Evolutionary conservation across 768 basidiomycete species (phyloP).

Genomic region (Leccinum barrowsii): DNA sequence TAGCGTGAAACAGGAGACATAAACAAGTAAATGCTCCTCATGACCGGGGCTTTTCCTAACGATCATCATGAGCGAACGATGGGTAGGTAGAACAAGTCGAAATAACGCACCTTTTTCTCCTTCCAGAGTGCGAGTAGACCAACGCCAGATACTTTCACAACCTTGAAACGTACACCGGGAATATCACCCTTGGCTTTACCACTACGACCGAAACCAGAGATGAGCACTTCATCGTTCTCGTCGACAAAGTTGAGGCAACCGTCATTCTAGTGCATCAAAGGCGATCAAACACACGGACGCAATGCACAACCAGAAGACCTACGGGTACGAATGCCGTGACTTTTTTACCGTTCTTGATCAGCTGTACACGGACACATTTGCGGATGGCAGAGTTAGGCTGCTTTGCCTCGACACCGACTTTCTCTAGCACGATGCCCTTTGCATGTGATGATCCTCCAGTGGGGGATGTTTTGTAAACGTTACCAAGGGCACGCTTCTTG

Average conservation of each 20-base stretch:
- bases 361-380: constrained; percentile 99
- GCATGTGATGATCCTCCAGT: constrained; percentile 99
- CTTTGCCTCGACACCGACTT: constrained; percentile 99
- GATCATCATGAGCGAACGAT: background rate
- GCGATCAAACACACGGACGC: constrained; percentile 1
- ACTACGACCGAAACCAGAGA: constrained; percentile 99
- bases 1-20: constrained; percentile 8
- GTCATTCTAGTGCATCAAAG: constrained; percentile 60
- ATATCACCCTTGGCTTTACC: constrained; percentile 99
- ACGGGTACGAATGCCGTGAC: constrained; percentile 99
- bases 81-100: background rate
- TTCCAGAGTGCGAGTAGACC: constrained; percentile 98
- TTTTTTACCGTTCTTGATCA: constrained; percentile 99
- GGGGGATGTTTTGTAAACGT: constrained; percentile 99
- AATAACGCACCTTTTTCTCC: constrained; percentile 86
- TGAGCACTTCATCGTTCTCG: constrained; percentile 99
- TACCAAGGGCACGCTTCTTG: constrained; percentile 99
- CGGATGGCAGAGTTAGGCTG: constrained; percentile 99
- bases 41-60: constrained; percentile 73
- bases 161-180: constrained; percentile 99
- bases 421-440: constrained; percentile 99
- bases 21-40: constrained; percentile 25
- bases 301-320: constrained; percentile 31
- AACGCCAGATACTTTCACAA: constrained; percentile 99
- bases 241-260: constrained; percentile 98